phyloP scores from a whole-genome alignment of 805 yeast species.

The Saccharomycopsis babjevae region DNA sequence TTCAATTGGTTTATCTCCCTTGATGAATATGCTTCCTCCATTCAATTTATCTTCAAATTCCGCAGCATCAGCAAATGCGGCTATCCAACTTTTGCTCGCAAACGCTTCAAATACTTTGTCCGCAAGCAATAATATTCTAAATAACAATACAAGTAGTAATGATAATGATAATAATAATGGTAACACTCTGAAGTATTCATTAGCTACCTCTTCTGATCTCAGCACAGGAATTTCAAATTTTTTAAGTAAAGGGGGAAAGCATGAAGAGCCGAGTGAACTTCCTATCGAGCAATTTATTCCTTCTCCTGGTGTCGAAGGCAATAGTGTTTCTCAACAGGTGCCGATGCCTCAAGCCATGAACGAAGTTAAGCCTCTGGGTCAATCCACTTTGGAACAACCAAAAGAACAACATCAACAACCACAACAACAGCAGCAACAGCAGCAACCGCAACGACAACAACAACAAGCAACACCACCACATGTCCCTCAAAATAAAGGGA shows the following conservation, averaged over 20 bases:
- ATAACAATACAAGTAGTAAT: background rate
- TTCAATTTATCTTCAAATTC: background rate
- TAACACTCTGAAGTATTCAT: background rate
- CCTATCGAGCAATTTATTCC: background rate
- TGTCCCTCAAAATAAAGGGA: background rate
- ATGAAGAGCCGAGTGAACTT: background rate
- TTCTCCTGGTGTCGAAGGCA: background rate
- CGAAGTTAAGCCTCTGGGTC: background rate
- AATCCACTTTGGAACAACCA: background rate
- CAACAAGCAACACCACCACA: background rate
- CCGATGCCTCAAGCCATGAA: background rate
- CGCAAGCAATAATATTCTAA: background rate
- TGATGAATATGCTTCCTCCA: background rate
- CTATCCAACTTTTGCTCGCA: constrained; percentile 13
- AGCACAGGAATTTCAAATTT: background rate
- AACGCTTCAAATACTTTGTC: constrained; percentile 10
- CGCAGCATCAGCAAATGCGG: constrained; percentile 9
- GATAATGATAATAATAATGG: background rate
- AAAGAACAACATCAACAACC: background rate
- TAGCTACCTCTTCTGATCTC: background rate
- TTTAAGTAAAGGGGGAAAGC: background rate
- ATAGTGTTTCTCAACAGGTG: background rate
- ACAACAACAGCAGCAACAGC: background rate
- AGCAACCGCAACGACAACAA: background rate
- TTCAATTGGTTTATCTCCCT: background rate